Evolutionary conservation across 202 grass and related monocot genomes (phyloP).

Genomic region (Schoenoplectus tabernaemontani): DNA sequence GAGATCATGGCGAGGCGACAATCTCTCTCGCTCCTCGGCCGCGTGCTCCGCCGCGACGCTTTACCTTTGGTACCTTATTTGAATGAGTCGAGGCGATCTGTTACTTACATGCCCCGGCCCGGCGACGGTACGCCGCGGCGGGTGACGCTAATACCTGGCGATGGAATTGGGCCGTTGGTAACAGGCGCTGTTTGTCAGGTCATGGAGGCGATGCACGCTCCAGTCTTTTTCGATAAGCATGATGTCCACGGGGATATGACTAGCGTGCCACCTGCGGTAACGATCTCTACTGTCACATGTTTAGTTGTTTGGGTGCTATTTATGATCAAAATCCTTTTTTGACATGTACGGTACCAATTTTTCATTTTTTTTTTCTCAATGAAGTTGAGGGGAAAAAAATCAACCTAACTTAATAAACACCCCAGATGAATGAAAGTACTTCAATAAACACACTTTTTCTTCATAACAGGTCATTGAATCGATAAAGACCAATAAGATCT

Average conservation of each 20-base stretch:
- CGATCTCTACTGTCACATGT: not conserved
- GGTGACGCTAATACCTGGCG: slow-evolving; percentile 31
- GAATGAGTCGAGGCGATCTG: slow-evolving; percentile 13
- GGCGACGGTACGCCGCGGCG: slow-evolving; percentile 23
- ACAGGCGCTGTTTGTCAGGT: slow-evolving; percentile 27
- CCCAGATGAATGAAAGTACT: not conserved
- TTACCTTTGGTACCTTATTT: not conserved
- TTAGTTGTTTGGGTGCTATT: not conserved
- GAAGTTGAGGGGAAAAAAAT: too few species aligned
- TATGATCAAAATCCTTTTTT: not conserved
- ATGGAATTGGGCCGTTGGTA: slow-evolving; percentile 32
- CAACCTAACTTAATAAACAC: not conserved
- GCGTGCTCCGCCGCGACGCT: not conserved
- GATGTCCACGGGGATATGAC: slow-evolving; percentile 35
- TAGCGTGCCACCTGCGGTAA: slow-evolving; percentile 13
- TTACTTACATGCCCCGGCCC: slow-evolving; percentile 34
- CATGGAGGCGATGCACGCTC: slow-evolving; percentile 40
- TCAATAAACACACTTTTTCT: not conserved
- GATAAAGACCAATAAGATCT: slow-evolving; percentile 29
- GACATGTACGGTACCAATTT: not conserved
- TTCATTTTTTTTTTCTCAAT: not conserved
- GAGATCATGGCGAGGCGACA: slow-evolving; percentile 26
- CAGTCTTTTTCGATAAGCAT: slow-evolving; percentile 24
- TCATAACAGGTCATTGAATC: slow-evolving; percentile 25
- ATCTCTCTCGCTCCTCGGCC: slow-evolving; percentile 13